Base-by-base conservation (phyloP, 164 flowering plant species). In the Berberis thunbergii region DNA sequence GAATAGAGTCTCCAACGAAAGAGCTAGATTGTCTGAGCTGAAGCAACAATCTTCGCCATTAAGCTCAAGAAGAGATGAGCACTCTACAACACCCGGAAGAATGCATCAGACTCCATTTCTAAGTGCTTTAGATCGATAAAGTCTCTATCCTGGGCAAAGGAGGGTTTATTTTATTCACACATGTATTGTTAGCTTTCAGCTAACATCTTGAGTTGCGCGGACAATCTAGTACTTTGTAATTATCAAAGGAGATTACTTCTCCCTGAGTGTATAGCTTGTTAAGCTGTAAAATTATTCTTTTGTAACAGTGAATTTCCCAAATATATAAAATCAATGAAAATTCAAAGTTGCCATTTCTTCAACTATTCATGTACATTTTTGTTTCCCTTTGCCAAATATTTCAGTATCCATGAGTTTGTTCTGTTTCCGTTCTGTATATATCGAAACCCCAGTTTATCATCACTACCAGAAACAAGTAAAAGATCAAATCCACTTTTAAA, bases 1-100 rank as follows among this genome's bases (percentile, higher is more conserved):
- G 96, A 75, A 64, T 62, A 84, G 61, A 74, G 79, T 88, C 41
- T 50, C 63, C 1, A 70, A 45, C n/a, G 95, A 89, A 75, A 79
- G 80, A 70, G 69, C 61, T 40, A 71, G 87, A 45, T 73, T 85
- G 69, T 79, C 89, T 0, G 88, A 81, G 76, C 75, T 82, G 43
- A 74, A 73, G 77, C 84, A 84, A 54, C 81, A 79, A 67, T 45
- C 80, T 7, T 82, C 91, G 42, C 83, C 85, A 41, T 43, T 74
- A 57, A 74, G 65, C 57, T 68, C 79, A 12, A 74, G 83, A 62
- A 60, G 77, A 45, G 78, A 76, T 26, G 86, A 81, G 63, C 77
- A 69, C 57, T 13, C 73, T 66, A 73, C 57, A 63, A 75, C 60
- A 0, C 45, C 60, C 8, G 45, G 10, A 2, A 57, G 43, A 66